A percentile compares a stretch with the other conserved stretches of the same genome.
phyloP scores from a whole-genome alignment of 202 grass and related monocot species.

The Carex arenaria region DNA sequence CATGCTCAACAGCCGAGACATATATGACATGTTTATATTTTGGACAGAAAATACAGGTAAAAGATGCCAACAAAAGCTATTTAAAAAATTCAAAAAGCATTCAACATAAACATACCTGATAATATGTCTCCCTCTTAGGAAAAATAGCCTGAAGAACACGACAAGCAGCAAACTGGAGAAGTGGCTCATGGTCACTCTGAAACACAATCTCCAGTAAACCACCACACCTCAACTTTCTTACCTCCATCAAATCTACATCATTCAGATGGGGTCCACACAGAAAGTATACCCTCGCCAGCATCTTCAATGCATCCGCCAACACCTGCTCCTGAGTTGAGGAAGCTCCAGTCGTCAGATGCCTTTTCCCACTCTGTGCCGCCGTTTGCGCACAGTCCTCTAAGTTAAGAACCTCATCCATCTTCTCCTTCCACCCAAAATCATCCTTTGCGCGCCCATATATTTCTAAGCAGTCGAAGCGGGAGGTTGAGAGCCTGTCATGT shows the following conservation, averaged over 20 bases:
- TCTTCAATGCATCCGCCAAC: conserved; percentile 80
- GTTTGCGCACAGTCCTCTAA: conserved; percentile 63
- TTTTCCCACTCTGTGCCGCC: conserved; percentile 41
- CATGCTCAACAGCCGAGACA: neutral
- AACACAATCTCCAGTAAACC: conserved; percentile 77
- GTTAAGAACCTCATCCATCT: conserved; percentile 91
- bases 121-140: conserved; percentile 85
- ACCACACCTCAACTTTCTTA: conserved; percentile 66
- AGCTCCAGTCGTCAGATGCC: conserved; percentile 31
- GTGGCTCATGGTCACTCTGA: conserved; percentile 84
- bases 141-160: conserved; percentile 84
- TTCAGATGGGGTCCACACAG: conserved; percentile 41
- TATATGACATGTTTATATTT: neutral
- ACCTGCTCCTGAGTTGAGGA: conserved; percentile 85
- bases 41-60: neutral
- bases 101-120: conserved; percentile 56
- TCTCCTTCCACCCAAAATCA: conserved; percentile 99
- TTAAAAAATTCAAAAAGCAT: conserved; percentile 22
- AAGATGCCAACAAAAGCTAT: conserved; percentile 4
- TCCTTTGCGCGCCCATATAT: conserved; percentile 90
- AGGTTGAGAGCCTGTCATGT: conserved; percentile 63
- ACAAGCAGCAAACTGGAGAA: conserved; percentile 77
- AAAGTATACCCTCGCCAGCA: conserved; percentile 71
- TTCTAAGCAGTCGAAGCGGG: conserved; percentile 84
- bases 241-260: conserved; percentile 42